Evolutionary conservation across 2,329 filamentous ascomycete genomes (phyloP), one percentile per base, ranked within the genome.

Genomic region (Penicillium concentricum): DNA sequence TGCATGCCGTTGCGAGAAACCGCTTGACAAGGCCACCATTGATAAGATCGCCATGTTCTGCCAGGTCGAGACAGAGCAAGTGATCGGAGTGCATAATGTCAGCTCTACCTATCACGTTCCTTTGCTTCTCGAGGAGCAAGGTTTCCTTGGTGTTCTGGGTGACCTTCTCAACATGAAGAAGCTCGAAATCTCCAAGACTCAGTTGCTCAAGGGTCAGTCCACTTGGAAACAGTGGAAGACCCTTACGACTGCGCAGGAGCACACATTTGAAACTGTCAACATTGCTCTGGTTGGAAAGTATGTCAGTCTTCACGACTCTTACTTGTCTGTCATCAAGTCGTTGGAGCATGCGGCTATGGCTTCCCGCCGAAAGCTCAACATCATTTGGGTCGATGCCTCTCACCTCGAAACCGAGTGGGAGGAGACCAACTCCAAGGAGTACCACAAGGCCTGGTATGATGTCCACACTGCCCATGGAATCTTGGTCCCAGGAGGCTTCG

Each of bases 231-330:
- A 87, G 63, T 97, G 93, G 93, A 87, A 87, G 69, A 78, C 78
- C 26, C 82, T 90, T 8, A 89, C 91, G 3, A 81, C 83, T 9
- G 82, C 84, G 20, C 84, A 90, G 67, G 82, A 87, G 54, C 84
- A 85, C 59, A 80, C 87, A 46, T 81, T 84, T 56, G 87, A 90
- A 41, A 81, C 83, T 0, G 87, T 97, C 57, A 83, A 83, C 42
- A 95, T 97, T 72, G 91, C 86, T 15, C 80, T 97, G n/a, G 92
- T 97, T 16, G 93, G 94, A 66, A 97, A 97, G 77, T 97, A 97
- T 74, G 87, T 87, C 28, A 85, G 86, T 56, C 84, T 93, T 5
- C 87, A 92, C 54, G 93, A 97, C 74, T 88, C 90, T 5, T 97
- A 97, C 70, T 82, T 95, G 50, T 89, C 85, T 34, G 87, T 95